Base-by-base conservation (phyloP, 306 rosid species). In the Vigna nakashimae region DNA sequence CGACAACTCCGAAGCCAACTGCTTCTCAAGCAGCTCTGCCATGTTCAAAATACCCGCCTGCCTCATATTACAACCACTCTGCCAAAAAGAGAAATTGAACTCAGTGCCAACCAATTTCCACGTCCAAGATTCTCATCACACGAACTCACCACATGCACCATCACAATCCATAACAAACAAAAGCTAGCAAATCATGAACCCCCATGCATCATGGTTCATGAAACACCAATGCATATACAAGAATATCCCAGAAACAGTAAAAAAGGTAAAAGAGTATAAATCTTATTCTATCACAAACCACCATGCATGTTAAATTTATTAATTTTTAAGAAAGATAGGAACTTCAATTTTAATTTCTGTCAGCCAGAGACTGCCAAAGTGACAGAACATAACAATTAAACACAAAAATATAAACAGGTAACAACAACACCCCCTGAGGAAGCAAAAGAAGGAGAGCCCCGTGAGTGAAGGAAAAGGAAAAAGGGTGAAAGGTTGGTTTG, bases 61-160 rank as follows among this genome's bases (percentile, higher is more conserved):
- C 83, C 98, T 92, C 98, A 94, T 85, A 79, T 83, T 90, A 76
- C 90, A 88, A 40, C 92, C 98, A 84, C 93, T 92, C 97, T 94
- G 87, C 16, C 79, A 78, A 38, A 76, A 51, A 30, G 9, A 76
- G 13, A 82, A 70, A 34, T 24, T 42, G 46, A 42, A 42, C 68
- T 58, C 55, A 68, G 12, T 58, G 45, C 16, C 22, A 46, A 52
- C 67, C 56, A 50, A 28, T 68, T 57, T 69, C 24, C 46, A 76
- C 66, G 62, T 74, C 26, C 58, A 16, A 49, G 13, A 13, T 36
- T 49, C 64, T 16, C 52, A 24, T 43, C 56, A 45, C 40, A 28
- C 30, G 11, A n/a, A 49, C 53, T 74, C 65, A 50, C 17, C 71
- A 69, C 64, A 36, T 78, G 52, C 71, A 67, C 26, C 76, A 69